phyloP scores from a whole-genome alignment of 768 basidiomycete species.

The Trichaptum fuscoviolaceum region DNA sequence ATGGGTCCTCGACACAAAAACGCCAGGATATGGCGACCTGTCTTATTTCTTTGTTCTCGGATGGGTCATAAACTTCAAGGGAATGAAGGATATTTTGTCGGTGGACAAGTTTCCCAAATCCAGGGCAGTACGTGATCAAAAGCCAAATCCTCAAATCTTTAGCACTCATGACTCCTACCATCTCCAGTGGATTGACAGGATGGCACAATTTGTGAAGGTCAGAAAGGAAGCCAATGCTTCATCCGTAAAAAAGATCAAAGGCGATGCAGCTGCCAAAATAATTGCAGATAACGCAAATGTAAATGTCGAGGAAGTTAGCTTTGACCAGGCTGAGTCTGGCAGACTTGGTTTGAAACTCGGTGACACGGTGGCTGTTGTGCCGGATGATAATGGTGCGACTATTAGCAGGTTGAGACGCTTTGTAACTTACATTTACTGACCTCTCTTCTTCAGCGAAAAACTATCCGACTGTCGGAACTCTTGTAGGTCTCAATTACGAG shows the following conservation, averaged over 20 bases:
- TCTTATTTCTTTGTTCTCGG: constrained; percentile 43
- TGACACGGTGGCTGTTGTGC: constrained; percentile 36
- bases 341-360: constrained; percentile 35
- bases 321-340: constrained; percentile 38
- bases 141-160: background rate
- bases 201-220: constrained; percentile 31
- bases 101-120: constrained; percentile 32
- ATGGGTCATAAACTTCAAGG: constrained; percentile 38
- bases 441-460: constrained; percentile 22
- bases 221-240: constrained; percentile 23
- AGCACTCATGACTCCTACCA: background rate
- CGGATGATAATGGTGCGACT: constrained; percentile 44
- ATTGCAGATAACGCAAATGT: constrained; percentile 35
- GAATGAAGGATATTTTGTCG: constrained; percentile 34
- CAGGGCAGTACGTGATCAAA: constrained; percentile 29
- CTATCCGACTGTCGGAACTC: constrained; percentile 42
- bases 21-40: constrained; percentile 48
- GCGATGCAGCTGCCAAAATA: constrained; percentile 36
- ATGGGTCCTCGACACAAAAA: constrained; percentile 53
- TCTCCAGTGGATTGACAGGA: constrained; percentile 42
- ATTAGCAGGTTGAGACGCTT: background rate
- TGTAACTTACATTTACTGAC: constrained; percentile 1
- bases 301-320: constrained; percentile 36
- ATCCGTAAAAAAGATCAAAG: constrained; percentile 26
- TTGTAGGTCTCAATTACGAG: constrained; percentile 44